phyloP scores from a whole-genome alignment of 2,329 filamentous ascomycete genomes.

The Beauveria bassiana region DNA sequence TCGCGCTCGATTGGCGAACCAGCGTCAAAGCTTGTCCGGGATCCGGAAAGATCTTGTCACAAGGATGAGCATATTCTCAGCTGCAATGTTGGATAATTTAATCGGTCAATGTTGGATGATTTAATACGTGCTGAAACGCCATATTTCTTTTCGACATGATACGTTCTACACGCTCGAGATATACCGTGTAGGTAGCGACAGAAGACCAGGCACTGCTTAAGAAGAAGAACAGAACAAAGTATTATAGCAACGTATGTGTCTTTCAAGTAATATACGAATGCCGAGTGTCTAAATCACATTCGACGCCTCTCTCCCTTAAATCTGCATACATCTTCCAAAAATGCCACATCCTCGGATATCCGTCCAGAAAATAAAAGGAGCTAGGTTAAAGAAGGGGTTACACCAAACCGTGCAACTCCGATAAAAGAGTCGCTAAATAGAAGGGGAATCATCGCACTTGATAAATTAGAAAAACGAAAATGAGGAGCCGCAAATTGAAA shows the following conservation, averaged over 20 bases:
- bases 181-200: background rate
- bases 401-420: slow-evolving; percentile 13
- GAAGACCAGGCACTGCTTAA: background rate
- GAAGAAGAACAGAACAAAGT: background rate
- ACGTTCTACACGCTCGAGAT: background rate
- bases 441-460: slow-evolving; percentile 13
- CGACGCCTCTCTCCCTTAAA: background rate
- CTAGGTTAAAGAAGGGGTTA: background rate
- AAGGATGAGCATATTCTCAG: background rate
- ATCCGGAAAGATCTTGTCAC: background rate
- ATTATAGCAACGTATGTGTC: slow-evolving; percentile 5
- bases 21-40: background rate
- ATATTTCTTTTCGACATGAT: background rate
- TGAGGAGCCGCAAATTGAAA: background rate
- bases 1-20: background rate
- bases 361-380: slow-evolving; percentile 6
- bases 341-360: slow-evolving; percentile 1
- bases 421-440: slow-evolving; percentile 11
- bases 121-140: too few relatives aligned
- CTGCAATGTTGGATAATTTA: background rate
- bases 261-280: slow-evolving; percentile 9
- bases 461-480: background rate
- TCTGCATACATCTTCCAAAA: slow-evolving; percentile 6
- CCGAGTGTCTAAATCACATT: slow-evolving; percentile 6
- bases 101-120: too few relatives aligned